Percentiles rank a stretch among this genome's conserved stretches.
Evolutionary conservation across 208 protist species (phyloP).

Genomic region (Hexamita inflata): DNA sequence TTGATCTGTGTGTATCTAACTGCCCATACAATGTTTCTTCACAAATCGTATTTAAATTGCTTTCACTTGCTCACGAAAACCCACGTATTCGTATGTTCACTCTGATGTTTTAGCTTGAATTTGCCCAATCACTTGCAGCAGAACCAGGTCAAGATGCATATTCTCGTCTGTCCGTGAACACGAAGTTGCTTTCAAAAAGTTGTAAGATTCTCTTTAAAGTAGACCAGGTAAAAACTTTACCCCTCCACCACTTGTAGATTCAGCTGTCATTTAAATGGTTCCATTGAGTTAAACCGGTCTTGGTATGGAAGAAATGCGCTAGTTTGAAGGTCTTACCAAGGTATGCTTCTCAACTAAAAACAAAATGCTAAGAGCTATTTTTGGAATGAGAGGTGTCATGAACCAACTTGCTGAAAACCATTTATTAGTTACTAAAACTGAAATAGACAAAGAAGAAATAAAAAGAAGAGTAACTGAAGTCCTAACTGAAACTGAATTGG

Average conservation of each 20-base stretch:
- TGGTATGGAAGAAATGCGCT: constrained; percentile 39
- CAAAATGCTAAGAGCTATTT: constrained; percentile 87
- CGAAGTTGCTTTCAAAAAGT: constrained; percentile 86
- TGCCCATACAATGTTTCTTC: constrained; percentile 98
- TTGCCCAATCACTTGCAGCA: constrained; percentile 91
- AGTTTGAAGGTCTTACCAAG: constrained; percentile 96
- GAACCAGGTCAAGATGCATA: constrained; percentile 84
- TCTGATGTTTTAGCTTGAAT: constrained; percentile 98
- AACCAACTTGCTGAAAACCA: constrained; percentile 60
- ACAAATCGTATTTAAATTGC: constrained; percentile 93
- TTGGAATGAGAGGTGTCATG: constrained; percentile 66
- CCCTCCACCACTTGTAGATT: constrained; percentile 91
- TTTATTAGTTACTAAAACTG: constrained; percentile 47
- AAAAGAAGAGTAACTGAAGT: background rate
- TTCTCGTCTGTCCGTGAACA: constrained; percentile 93
- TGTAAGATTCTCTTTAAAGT: constrained; percentile 87
- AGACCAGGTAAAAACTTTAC: constrained; percentile 93
- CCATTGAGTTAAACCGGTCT: constrained; percentile 50
- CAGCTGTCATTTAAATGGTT: constrained; percentile 87
- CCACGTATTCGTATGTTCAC: constrained; percentile 46
- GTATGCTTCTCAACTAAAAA: constrained; percentile 95
- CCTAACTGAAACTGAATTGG: background rate
- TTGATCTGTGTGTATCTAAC: constrained; percentile 99
- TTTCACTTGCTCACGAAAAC: constrained; percentile 69
- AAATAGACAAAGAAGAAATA: constrained; percentile 35